Evolutionary conservation across 1,139 yeast species (phyloP).

Genomic region (Tardiomyces blankii): DNA sequence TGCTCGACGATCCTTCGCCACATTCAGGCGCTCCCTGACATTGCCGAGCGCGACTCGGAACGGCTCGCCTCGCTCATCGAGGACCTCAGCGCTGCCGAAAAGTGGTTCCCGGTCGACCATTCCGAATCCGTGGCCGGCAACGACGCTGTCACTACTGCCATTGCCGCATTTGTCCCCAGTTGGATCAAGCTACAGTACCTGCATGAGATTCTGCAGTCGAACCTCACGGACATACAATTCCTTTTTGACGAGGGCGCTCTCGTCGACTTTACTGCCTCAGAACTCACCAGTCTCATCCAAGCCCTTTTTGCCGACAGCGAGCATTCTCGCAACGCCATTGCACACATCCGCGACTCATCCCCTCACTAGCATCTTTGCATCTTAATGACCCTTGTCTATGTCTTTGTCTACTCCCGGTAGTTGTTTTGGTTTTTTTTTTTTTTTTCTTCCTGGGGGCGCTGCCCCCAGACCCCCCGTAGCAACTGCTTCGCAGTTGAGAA

Average conservation of each 20-base stretch:
- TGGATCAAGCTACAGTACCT: conserved; percentile 30
- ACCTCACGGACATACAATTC: conserved; percentile 59
- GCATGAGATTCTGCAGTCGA: conserved; percentile 23
- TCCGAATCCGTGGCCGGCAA: neutral
- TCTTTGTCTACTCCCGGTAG: neutral
- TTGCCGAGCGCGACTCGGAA: conserved; percentile 24
- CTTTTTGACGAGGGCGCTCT: conserved; percentile 64
- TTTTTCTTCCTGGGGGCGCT: too few species aligned
- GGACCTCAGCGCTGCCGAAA: conserved; percentile 15
- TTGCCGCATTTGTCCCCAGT: conserved; percentile 25
- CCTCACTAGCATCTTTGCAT: neutral
- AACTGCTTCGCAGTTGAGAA: neutral
- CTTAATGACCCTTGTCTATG: neutral
- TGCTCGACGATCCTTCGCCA: conserved; percentile 16
- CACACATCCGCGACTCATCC: conserved; percentile 36
- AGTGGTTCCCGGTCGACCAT: conserved; percentile 11
- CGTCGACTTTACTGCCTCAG: conserved; percentile 58
- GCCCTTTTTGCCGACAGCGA: conserved; percentile 66
- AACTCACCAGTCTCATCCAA: conserved; percentile 47
- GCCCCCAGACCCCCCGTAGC: too few species aligned
- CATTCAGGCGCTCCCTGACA: conserved; percentile 20
- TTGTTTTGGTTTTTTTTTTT: too few species aligned
- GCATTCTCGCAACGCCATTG: conserved; percentile 46
- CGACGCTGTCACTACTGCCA: conserved; percentile 7
- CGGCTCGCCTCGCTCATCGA: conserved; percentile 18